These are phyloP conservation scores for Arbutus unedo DNA, from an alignment of 148 eudicot species.

Conservation along the genomic window DNA sequence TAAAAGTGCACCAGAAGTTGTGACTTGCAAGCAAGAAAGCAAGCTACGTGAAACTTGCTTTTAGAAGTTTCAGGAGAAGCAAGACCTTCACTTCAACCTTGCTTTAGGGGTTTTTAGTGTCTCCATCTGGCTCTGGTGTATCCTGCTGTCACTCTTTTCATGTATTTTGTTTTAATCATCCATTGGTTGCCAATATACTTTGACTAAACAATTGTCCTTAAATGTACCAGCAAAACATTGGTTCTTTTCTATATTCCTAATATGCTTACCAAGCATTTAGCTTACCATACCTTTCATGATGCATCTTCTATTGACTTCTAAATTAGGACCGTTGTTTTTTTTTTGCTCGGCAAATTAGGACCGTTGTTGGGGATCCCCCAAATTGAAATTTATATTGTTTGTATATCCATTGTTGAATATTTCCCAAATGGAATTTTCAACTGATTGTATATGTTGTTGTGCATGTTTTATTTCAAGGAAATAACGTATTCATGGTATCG, in stretches of 20 bases:
- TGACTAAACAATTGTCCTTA: too few relatives aligned
- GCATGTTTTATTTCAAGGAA: neutral
- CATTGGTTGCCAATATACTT: too few relatives aligned
- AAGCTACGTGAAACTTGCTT: too few relatives aligned
- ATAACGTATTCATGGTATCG: neutral
- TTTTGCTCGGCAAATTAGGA: neutral
- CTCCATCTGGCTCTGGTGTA: too few relatives aligned
- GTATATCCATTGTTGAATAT: neutral
- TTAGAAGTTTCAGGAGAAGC: too few relatives aligned
- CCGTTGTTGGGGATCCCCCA: neutral
- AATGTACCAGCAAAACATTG: too few relatives aligned
- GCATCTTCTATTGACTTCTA: neutral
- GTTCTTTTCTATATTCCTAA: neutral
- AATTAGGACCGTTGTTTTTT: neutral
- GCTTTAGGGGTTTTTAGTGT: too few relatives aligned
- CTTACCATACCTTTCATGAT: neutral
- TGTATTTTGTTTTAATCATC: too few relatives aligned
- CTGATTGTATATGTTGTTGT: neutral
- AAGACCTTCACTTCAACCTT: too few relatives aligned
- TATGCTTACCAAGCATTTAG: neutral
- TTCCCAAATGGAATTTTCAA: neutral
- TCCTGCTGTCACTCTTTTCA: too few relatives aligned
- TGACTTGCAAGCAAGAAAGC: too few relatives aligned
- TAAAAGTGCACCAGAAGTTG: too few relatives aligned
- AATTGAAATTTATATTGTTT: neutral